These are phyloP conservation scores for Ormosia emarginata DNA, from an alignment of 306 rosid genomes.

Conservation along the genomic window DNA sequence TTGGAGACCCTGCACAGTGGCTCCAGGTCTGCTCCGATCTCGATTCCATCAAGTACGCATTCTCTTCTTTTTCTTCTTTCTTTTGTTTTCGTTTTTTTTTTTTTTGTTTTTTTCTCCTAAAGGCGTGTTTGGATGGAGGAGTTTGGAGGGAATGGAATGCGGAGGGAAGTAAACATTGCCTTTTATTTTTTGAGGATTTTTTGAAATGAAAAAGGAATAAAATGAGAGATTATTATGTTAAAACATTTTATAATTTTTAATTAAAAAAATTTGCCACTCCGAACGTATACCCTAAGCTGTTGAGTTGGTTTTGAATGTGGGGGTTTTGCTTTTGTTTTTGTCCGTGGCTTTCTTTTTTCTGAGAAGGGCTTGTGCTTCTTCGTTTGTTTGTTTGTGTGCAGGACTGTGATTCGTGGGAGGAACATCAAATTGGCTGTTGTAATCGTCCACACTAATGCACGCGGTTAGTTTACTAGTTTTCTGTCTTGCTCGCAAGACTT, in stretches of 20 bases:
- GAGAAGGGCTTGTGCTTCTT: neutral
- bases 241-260: neutral
- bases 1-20: slow-evolving; percentile 87
- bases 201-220: too few species aligned
- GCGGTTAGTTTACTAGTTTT: slow-evolving; percentile 30
- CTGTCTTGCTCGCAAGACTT: neutral
- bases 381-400: slow-evolving; percentile 17
- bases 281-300: neutral
- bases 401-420: slow-evolving; percentile 60
- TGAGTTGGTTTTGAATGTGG: neutral
- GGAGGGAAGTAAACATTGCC: too few species aligned
- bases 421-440: slow-evolving; percentile 61
- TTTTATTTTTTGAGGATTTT: too few species aligned
- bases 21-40: slow-evolving; percentile 88
- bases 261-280: neutral
- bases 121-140: neutral
- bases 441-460: slow-evolving; percentile 53
- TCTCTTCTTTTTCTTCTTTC: neutral
- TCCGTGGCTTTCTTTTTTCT: neutral
- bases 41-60: slow-evolving; percentile 60
- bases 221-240: neutral
- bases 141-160: neutral
- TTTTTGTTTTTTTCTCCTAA: neutral
- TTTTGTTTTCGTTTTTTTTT: neutral
- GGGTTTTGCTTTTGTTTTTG: neutral